Evolutionary conservation across 176 grass and related monocot species (phyloP).

Genomic region (Neostapfia colusana): DNA sequence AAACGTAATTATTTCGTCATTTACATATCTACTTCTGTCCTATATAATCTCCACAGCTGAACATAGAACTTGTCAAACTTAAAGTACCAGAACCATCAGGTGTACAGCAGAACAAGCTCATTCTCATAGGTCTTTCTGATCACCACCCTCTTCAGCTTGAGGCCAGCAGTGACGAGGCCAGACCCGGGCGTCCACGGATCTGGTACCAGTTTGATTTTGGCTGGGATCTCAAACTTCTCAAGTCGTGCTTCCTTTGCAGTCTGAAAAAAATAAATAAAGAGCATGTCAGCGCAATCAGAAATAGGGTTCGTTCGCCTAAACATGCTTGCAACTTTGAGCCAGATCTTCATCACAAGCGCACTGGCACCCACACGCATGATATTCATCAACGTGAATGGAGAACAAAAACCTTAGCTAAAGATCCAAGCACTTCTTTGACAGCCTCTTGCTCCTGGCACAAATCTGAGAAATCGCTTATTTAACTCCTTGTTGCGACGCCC

Average conservation of each 20-base stretch:
- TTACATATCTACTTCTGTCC: background rate
- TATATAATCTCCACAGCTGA: slow-evolving; percentile 29
- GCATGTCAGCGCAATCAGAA: slow-evolving; percentile 5
- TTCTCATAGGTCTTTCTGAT: slow-evolving; percentile 62
- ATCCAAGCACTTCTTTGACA: slow-evolving; percentile 80
- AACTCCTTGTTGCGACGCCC: slow-evolving; percentile 65
- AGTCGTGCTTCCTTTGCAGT: slow-evolving; percentile 61
- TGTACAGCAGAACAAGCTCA: slow-evolving; percentile 58
- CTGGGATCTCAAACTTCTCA: slow-evolving; percentile 83
- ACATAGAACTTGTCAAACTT: background rate
- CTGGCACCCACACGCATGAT: background rate
- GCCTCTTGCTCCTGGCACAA: slow-evolving; percentile 79
- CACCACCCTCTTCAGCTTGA: slow-evolving; percentile 65
- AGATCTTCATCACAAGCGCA: background rate
- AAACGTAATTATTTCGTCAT: background rate
- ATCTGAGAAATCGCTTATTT: slow-evolving; percentile 55
- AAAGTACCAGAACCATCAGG: slow-evolving; percentile 35
- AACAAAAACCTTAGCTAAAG: slow-evolving; percentile 67
- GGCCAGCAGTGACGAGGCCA: slow-evolving; percentile 57
- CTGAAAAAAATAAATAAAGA: slow-evolving; percentile 43
- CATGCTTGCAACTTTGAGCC: slow-evolving; percentile 19
- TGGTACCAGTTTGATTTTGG: slow-evolving; percentile 44
- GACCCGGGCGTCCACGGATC: slow-evolving; percentile 61
- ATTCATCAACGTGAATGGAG: background rate
- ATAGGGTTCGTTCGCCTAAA: slow-evolving; percentile 6